phyloP scores from a whole-genome alignment of 768 basidiomycete species.

The Kwoniella pini region DNA sequence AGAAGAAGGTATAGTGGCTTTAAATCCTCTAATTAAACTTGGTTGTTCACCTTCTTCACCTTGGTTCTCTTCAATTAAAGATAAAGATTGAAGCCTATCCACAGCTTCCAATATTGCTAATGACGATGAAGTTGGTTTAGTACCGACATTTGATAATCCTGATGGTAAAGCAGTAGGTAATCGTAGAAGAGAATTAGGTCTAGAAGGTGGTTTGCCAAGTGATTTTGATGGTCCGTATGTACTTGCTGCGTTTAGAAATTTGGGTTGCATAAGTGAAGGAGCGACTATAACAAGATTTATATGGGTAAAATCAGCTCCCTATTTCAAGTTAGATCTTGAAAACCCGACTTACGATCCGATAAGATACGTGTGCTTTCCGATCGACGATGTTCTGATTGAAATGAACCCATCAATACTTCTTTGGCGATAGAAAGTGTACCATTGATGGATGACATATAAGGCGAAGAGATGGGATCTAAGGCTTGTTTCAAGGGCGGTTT shows the following conservation, averaged over 20 bases:
- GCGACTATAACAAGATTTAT: slow-evolving; percentile 36
- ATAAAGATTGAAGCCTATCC: slow-evolving; percentile 40
- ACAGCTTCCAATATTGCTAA: slow-evolving; percentile 53
- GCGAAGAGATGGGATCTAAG: slow-evolving; percentile 43
- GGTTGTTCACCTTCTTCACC: slow-evolving; percentile 26
- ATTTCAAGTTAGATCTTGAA: too few relatives aligned
- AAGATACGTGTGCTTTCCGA: slow-evolving; percentile 50
- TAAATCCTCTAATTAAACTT: slow-evolving; percentile 78
- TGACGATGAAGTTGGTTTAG: slow-evolving; percentile 44
- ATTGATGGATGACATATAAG: slow-evolving; percentile 33
- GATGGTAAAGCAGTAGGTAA: slow-evolving; percentile 40
- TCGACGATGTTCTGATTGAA: slow-evolving; percentile 44
- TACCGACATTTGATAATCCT: slow-evolving; percentile 31
- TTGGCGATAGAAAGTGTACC: slow-evolving; percentile 47
- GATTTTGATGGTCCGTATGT: slow-evolving; percentile 17
- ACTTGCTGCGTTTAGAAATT: slow-evolving; percentile 32
- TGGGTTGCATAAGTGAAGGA: slow-evolving; percentile 49
- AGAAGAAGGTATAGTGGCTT: slow-evolving; percentile 89
- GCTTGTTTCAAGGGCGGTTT: slow-evolving; percentile 34
- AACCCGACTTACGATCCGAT: slow-evolving; percentile 47
- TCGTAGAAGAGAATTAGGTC: slow-evolving; percentile 31
- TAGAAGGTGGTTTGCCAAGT: slow-evolving; percentile 19
- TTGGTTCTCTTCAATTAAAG: slow-evolving; percentile 6
- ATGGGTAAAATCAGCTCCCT: too few relatives aligned
- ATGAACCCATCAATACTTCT: slow-evolving; percentile 50